Percentiles rank a stretch among this genome's conserved stretches.
Conservation (phyloP, 2,329 filamentous ascomycete genomes). For the Microsporum audouinii region DNA sequence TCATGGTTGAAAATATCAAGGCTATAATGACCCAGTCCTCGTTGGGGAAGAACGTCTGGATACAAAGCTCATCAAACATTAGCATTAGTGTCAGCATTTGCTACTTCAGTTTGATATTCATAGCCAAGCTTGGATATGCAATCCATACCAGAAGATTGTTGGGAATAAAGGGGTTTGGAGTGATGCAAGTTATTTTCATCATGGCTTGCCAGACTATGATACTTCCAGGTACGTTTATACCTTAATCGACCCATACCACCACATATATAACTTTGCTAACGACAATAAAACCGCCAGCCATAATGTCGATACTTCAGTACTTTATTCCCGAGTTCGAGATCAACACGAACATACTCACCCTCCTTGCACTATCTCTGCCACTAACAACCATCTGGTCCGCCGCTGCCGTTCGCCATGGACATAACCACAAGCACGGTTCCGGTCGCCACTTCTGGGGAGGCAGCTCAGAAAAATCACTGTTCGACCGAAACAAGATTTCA, state of each 20-base stretch:
- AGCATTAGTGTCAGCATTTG: constrained; percentile 46
- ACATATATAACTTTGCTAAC: background rate
- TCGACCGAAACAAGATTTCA: background rate
- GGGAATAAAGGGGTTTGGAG: constrained; percentile 50
- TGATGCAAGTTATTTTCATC: constrained; percentile 56
- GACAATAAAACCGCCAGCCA: constrained; percentile 32
- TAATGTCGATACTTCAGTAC: constrained; percentile 51
- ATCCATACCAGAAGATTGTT: constrained; percentile 45
- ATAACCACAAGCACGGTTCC: constrained; percentile 7
- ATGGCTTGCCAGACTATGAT: constrained; percentile 57
- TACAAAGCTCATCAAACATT: constrained; percentile 40
- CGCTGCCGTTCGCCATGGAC: constrained; percentile 23
- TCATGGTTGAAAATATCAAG: constrained; percentile 40
- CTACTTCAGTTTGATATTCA: constrained; percentile 52
- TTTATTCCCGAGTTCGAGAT: constrained; percentile 42
- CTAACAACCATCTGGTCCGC: constrained; percentile 56
- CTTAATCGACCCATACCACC: background rate
- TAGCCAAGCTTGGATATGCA: constrained; percentile 48
- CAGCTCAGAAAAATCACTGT: background rate
- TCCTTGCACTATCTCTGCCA: constrained; percentile 53
- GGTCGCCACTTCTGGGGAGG: constrained; percentile 8
- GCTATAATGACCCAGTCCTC: constrained; percentile 25
- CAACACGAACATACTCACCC: constrained; percentile 44
- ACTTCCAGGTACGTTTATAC: constrained; percentile 44
- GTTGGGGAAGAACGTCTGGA: constrained; percentile 26